Evolutionary conservation across 805 yeast genomes (phyloP).

Genomic region (Yarrowia osloensis): DNA sequence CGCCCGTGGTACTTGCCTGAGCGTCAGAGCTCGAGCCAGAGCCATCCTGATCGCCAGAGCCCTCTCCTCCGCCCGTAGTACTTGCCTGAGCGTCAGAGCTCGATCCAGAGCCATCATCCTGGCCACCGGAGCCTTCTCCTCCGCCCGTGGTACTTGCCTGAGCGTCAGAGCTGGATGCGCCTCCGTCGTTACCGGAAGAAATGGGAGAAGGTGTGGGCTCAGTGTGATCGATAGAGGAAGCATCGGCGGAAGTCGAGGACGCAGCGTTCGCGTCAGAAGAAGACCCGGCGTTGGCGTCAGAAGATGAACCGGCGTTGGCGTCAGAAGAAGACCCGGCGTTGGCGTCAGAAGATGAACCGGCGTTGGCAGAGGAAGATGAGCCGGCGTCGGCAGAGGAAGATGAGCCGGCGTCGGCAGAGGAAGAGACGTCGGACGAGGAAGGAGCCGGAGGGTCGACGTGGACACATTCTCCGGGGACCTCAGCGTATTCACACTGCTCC

Average conservation of each 20-base stretch:
- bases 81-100: no score
- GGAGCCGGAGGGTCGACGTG: background rate
- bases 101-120: no score
- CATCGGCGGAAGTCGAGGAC: no score
- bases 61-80: background rate
- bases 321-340: no score
- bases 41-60: background rate
- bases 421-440: background rate
- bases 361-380: background rate
- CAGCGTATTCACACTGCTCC: background rate
- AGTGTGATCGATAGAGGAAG: no score
- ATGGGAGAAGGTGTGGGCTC: background rate
- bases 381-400: background rate
- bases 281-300: no score
- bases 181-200: background rate
- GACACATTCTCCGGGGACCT: background rate
- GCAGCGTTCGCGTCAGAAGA: no score
- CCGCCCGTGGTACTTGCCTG: no score
- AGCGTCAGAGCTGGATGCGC: background rate
- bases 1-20: background rate
- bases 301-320: no score
- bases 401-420: no score
- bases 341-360: background rate
- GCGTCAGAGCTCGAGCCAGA: background rate
- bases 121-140: no score